Evolutionary conservation across 805 yeast genomes (phyloP).

Genomic region (Starmerella bacillaris): DNA sequence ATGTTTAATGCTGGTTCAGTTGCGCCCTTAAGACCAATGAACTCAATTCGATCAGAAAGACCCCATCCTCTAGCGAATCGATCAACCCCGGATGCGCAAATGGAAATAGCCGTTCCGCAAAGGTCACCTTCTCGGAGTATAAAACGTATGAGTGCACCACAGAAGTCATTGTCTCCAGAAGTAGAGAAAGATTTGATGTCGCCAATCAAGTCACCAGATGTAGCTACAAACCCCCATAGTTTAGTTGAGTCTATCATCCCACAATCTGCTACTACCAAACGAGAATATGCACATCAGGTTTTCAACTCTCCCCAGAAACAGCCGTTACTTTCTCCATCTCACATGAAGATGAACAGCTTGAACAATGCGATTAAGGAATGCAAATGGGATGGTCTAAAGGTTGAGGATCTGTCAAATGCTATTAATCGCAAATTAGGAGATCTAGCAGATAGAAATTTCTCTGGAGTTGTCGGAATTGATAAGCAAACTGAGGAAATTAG

Average conservation of each 20-base stretch:
- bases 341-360: constrained; percentile 24
- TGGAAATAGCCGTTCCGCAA: constrained; percentile 1
- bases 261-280: background rate
- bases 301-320: too few relatives aligned
- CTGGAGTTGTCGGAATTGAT: constrained; percentile 35
- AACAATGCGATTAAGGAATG: constrained; percentile 55
- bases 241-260: too few relatives aligned
- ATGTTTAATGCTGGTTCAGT: too few relatives aligned
- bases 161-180: background rate
- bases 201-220: constrained; percentile 5
- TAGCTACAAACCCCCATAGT: background rate
- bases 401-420: constrained; percentile 38
- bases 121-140: constrained; percentile 1
- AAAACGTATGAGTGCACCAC: background rate
- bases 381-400: constrained; percentile 51
- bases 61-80: background rate
- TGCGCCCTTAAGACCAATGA: background rate
- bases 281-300: background rate
- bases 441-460: constrained; percentile 45
- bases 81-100: background rate
- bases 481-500: constrained; percentile 29
- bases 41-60: background rate
- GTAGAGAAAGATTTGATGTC: background rate
- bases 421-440: constrained; percentile 41
- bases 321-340: background rate